Evolutionary conservation across 2,329 filamentous ascomycete species (phyloP), one percentile per base, ranked within the genome.

Genomic region (Aspergillus ustus): DNA sequence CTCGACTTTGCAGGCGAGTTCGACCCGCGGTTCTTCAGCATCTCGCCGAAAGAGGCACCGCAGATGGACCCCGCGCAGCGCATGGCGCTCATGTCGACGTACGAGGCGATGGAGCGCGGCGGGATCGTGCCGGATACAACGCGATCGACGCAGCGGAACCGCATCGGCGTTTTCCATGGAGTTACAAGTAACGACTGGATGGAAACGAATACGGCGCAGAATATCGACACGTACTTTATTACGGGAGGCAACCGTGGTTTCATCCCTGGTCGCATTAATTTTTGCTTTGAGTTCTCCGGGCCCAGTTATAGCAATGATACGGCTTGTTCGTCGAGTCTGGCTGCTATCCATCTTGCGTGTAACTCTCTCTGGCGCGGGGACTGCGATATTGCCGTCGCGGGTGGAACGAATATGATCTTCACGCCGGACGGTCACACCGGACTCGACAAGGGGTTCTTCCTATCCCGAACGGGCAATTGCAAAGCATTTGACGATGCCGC

Each of bases 11-110:
- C 91, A 0, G 89, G 89, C 58, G 81, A 89, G 0, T 81, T 81
- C 57, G 78, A 81, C 62, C 61, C 73, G 1, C 62, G 64, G 0
- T 78, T 80, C 61, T 81, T 81, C 67, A 72, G 77, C 50, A 78
- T 80, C 66, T 92, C 90, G 25, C 90, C 90, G 4, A 85, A 89
- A 66, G 70, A 72, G 28, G 90, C 57, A 28, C 25, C 4, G 5
- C 89, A 92, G 72, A 92, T 89, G 0, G 91, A 93, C 73, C 91
- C 91, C 0, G 91, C 90, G 86, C 90, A 92, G 70, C 85, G 91
- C 66, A 81, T 93, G 63, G 88, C 89, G 2, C 78, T 94, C 19
- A 84, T 88, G 7, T 92, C 90, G 1, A 89, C 90, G 0, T 93
- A 92, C 69, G 91, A 94, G 71, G 91, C 91, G 0, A 80, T 94